Conservation (phyloP, 1,139 yeast genomes). For the Candida sp. region DNA sequence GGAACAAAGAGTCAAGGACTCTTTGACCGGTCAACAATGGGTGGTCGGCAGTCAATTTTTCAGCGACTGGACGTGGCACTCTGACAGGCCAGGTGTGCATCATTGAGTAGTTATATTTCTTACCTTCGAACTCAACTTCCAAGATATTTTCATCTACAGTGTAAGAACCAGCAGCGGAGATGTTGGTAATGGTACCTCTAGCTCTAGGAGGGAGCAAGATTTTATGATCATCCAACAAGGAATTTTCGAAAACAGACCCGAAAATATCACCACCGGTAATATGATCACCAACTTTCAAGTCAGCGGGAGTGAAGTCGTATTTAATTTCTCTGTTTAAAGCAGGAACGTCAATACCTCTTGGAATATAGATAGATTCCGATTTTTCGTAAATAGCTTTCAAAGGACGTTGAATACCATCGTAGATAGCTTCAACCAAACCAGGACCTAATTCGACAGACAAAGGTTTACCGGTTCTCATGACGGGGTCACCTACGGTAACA, state of each 20-base stretch:
- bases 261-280: slow-evolving; percentile 98
- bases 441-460: slow-evolving; percentile 98
- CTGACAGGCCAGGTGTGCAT: slow-evolving; percentile 99
- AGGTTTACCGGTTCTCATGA: slow-evolving; percentile 95
- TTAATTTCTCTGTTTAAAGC: slow-evolving; percentile 77
- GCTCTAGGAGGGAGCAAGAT: slow-evolving; percentile 97
- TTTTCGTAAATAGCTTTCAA: slow-evolving; percentile 83
- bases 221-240: slow-evolving; percentile 87
- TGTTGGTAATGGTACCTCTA: slow-evolving; percentile 89
- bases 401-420: slow-evolving; percentile 99
- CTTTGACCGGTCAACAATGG: slow-evolving; percentile 98
- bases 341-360: slow-evolving; percentile 98
- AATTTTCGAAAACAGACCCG: slow-evolving; percentile 92
- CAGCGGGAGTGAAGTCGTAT: slow-evolving; percentile 85
- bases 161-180: slow-evolving; percentile 90
- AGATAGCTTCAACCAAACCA: slow-evolving; percentile 97
- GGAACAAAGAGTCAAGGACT: slow-evolving; percentile 95
- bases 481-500: slow-evolving; percentile 99
- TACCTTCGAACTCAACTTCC: slow-evolving; percentile 94
- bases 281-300: slow-evolving; percentile 89
- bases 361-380: slow-evolving; percentile 91
- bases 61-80: slow-evolving; percentile 98
- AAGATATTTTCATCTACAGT: slow-evolving; percentile 83
- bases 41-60: slow-evolving; percentile 85
- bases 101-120: slow-evolving; percentile 79